Conservation (phyloP, 352 stramenopile species). For the Phytophthora idaei region DNA sequence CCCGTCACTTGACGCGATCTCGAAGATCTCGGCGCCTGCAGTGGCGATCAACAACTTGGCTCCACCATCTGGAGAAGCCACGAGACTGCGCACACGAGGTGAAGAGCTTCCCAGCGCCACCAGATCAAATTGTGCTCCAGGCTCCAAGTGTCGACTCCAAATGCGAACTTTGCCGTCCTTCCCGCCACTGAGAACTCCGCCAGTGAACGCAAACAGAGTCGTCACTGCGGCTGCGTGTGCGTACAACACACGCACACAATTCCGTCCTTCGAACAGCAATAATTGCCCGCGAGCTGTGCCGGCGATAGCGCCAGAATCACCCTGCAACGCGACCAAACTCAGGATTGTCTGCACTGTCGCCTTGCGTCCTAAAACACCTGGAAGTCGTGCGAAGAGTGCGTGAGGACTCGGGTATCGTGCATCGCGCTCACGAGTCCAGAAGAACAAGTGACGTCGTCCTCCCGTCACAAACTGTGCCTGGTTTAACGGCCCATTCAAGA, state of each 20-base stretch:
- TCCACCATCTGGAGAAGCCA: constrained; percentile 64
- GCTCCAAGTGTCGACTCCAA: constrained; percentile 80
- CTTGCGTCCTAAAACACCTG: constrained; percentile 70
- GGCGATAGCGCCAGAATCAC: constrained; percentile 57
- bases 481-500: constrained; percentile 26
- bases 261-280: constrained; percentile 81
- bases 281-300: constrained; percentile 78
- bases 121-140: constrained; percentile 76
- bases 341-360: constrained; percentile 73
- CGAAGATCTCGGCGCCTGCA: constrained; percentile 87
- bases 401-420: constrained; percentile 55
- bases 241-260: constrained; percentile 71
- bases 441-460: constrained; percentile 69
- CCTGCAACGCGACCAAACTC: constrained; percentile 52
- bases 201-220: constrained; percentile 55
- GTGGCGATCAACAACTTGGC: constrained; percentile 89
- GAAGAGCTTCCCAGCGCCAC: constrained; percentile 67
- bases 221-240: constrained; percentile 70
- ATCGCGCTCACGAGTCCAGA: constrained; percentile 73
- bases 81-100: constrained; percentile 60
- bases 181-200: constrained; percentile 68
- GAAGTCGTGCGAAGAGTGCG: constrained; percentile 53
- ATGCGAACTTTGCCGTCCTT: constrained; percentile 78
- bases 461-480: constrained; percentile 68
- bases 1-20: constrained; percentile 79